Percentiles rank a stretch among this genome's conserved stretches.
Evolutionary conservation across 1,284 basidiomycete species (phyloP).

Genomic region (Microstroma glucosiphilum): DNA sequence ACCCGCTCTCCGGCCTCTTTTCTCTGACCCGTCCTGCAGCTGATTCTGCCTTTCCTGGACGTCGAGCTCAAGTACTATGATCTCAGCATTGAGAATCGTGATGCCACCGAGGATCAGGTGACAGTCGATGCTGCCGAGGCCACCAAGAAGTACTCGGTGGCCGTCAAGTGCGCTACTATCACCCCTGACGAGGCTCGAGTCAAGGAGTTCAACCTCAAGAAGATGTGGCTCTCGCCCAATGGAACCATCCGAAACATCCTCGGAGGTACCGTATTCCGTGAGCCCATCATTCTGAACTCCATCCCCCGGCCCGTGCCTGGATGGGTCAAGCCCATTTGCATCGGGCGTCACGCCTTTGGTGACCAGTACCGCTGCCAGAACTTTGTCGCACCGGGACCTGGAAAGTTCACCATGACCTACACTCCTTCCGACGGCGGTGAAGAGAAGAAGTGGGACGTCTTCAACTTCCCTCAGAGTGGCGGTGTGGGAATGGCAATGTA

Average conservation of each 20-base stretch:
- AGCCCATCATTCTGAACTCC: conserved; percentile 85
- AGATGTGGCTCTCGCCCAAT: conserved; percentile 63
- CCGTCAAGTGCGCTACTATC: conserved; percentile 79
- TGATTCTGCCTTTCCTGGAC: conserved; percentile 89
- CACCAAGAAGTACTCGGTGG: conserved; percentile 50
- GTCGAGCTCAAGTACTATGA: conserved; percentile 98
- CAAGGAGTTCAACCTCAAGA: conserved; percentile 76
- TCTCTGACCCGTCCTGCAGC: conserved; percentile 54
- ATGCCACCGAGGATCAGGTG: conserved; percentile 86
- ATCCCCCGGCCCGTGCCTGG: conserved; percentile 84
- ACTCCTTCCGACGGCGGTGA: conserved; percentile 34
- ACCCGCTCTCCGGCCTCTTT: not conserved
- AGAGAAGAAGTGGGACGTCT: conserved; percentile 36
- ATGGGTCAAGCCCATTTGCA: conserved; percentile 93
- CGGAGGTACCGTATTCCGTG: conserved; percentile 95
- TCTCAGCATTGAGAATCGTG: conserved; percentile 84
- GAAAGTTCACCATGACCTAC: conserved; percentile 46
- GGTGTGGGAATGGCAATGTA: conserved; percentile 54
- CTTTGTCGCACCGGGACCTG: conserved; percentile 41
- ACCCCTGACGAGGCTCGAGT: conserved; percentile 95
- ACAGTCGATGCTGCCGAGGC: conserved; percentile 90
- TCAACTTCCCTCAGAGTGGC: conserved; percentile 42
- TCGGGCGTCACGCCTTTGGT: conserved; percentile 94
- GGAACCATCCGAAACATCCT: conserved; percentile 76
- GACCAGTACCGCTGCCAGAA: conserved; percentile 62